Conservation (phyloP, 805 yeast genomes). For the Wickerhamomyces chaumierensis region DNA sequence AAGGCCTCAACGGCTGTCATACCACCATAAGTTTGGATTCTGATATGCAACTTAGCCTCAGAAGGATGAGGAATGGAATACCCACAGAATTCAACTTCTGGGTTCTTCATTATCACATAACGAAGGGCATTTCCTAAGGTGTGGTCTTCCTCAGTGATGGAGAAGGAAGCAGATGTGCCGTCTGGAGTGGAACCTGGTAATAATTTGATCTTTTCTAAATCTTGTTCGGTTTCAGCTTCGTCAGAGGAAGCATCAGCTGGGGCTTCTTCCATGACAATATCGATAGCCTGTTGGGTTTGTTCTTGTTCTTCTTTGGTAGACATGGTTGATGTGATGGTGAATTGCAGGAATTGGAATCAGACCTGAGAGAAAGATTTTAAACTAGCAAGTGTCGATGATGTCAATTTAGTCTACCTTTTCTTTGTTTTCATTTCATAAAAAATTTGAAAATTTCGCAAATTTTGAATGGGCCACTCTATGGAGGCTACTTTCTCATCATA, state of each 20-base stretch:
- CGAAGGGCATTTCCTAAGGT: slow-evolving; percentile 91
- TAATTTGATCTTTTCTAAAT: not conserved
- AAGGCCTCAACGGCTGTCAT: slow-evolving; percentile 87
- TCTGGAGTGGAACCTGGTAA: slow-evolving; percentile 88
- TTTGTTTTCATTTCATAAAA: not conserved
- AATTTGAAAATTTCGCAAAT: too few relatives aligned
- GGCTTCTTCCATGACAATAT: not conserved
- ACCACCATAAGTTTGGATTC: slow-evolving; percentile 86
- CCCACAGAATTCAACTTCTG: slow-evolving; percentile 97
- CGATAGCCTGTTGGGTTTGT: not conserved
- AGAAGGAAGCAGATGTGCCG: slow-evolving; percentile 91
- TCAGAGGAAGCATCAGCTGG: too few relatives aligned
- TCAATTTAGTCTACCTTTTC: too few relatives aligned
- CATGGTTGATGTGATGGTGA: not conserved
- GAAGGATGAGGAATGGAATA: slow-evolving; percentile 98
- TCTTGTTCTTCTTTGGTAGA: slow-evolving; percentile 2
- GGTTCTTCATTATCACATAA: slow-evolving; percentile 93
- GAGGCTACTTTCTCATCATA: too few relatives aligned
- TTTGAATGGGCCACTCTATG: too few relatives aligned
- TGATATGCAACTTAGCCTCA: slow-evolving; percentile 75
- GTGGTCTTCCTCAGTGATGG: slow-evolving; percentile 88
- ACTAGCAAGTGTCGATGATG: too few relatives aligned
- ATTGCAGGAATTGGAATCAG: too few relatives aligned
- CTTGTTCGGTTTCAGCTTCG: slow-evolving; percentile 11
- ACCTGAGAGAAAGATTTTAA: too few relatives aligned